Base-by-base conservation (phyloP, 163 green algal species). In the Scenedesmus sp. region DNA sequence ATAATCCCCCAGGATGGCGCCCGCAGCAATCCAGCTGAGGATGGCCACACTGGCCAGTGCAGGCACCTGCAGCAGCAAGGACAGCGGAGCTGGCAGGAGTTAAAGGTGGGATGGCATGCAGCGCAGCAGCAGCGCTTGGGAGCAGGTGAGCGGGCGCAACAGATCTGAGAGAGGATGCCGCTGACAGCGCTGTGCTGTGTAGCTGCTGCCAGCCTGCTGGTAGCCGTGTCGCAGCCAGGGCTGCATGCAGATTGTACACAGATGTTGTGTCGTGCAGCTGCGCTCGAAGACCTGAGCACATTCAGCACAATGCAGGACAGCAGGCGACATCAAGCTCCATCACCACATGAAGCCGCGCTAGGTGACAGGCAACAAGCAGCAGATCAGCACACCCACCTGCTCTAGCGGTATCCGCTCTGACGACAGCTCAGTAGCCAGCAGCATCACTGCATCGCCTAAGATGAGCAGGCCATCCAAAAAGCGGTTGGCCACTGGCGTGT, bases 401-500 rank as follows among this genome's bases (percentile, higher is more conserved):
- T 90, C 90, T 7, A 93, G 15, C 0, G 90, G 90, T 3, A 93
- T 15, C 1, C 90, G 90, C 26, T 93, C 90, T 56, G 73, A 88
- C 7, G 90, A 91, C n/a, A 93, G 74, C 91, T 95, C 83, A 34
- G 94, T 95, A 3, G 94, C 92, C 60, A 93, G 8, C 12, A 95
- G 84, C 94, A 95, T 95, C 9, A 95, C 94, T 9, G 85, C 90
- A 87, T 95, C 94, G 0, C 92, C 92, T 46, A 94, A 85, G 20
- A 92, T 79, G 56, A 94, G 84, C 2, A 79, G 84, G 55, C 88
- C 92, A 34, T 94, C 88, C 5, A 88, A 6, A 9, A 93, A 90
- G 59, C 90, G 74, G 77, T 91, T 91, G 15, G 89, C 52, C 2
- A 56, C 59, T 9, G 90, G 90, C 4, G 82, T 93, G 4, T 52